A percentile compares a stretch with the other conserved stretches of the same genome.
phyloP scores from a whole-genome alignment of 2,329 filamentous ascomycete species.

The Parascedosporium putredinis region DNA sequence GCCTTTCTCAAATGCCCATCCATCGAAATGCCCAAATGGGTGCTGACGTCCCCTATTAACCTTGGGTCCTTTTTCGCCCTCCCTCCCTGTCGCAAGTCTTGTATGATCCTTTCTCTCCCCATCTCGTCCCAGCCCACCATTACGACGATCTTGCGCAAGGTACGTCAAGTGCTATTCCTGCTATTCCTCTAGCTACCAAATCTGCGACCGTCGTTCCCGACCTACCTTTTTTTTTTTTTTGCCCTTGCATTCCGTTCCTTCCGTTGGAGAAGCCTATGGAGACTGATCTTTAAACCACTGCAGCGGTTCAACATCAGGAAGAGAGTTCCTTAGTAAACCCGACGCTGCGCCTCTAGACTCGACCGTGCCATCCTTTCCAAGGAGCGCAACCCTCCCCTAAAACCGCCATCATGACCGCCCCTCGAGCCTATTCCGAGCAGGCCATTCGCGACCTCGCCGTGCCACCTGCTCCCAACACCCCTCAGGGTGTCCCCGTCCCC shows the following conservation, averaged over 20 bases:
- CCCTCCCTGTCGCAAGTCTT: not conserved
- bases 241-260: too few species aligned
- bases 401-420: conserved; percentile 21
- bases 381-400: conserved; percentile 20
- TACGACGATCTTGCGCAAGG: not conserved
- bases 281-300: too few species aligned
- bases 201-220: not conserved
- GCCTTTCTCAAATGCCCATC: not conserved
- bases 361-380: not conserved
- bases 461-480: conserved; percentile 61
- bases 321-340: too few species aligned
- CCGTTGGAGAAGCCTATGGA: too few species aligned
- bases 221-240: too few species aligned
- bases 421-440: conserved; percentile 21
- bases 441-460: conserved; percentile 34
- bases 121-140: not conserved
- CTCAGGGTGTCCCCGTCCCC: conserved; percentile 69
- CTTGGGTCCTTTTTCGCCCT: not conserved
- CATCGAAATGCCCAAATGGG: not conserved
- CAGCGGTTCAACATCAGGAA: too few species aligned
- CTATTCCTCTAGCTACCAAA: not conserved
- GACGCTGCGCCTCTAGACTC: not conserved
- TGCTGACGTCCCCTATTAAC: conserved; percentile 1
- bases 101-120: not conserved
- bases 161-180: not conserved